Percentiles rank a stretch among this genome's conserved stretches.
Conservation (phyloP, 106 monocot species). For the Dactylorhiza incarnata region DNA sequence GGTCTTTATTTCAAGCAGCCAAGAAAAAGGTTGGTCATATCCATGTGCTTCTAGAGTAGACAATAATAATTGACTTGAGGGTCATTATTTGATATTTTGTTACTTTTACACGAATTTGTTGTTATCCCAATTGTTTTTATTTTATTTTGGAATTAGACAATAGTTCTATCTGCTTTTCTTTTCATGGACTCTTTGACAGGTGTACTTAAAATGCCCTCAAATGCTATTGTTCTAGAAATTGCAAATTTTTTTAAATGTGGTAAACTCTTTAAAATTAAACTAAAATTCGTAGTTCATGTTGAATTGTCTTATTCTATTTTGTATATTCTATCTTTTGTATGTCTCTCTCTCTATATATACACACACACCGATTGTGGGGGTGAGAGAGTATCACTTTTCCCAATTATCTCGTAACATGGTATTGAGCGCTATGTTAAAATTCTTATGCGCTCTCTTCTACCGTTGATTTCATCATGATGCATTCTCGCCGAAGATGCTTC, state of each 20-base stretch:
- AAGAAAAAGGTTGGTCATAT: constrained; percentile 76
- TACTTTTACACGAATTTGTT: background rate
- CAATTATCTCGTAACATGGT: no score
- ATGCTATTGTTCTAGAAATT: background rate
- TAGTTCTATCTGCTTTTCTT: background rate
- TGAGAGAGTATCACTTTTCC: no score
- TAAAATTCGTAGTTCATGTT: background rate
- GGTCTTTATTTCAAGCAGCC: constrained; percentile 95
- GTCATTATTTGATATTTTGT: background rate
- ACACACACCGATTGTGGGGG: no score
- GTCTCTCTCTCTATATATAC: no score
- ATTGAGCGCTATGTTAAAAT: no score
- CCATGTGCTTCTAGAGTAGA: background rate
- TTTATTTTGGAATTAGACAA: background rate
- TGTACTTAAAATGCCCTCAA: background rate
- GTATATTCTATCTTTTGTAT: no score
- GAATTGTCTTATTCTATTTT: no score
- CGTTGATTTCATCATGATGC: no score
- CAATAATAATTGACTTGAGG: background rate
- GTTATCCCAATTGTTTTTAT: background rate
- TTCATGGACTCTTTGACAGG: background rate
- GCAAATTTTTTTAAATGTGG: background rate
- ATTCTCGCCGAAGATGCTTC: no score
- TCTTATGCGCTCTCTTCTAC: no score
- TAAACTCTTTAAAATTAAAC: background rate